phyloP scores from a whole-genome alignment of 352 stramenopile species.

The Phytophthora tubulina region DNA sequence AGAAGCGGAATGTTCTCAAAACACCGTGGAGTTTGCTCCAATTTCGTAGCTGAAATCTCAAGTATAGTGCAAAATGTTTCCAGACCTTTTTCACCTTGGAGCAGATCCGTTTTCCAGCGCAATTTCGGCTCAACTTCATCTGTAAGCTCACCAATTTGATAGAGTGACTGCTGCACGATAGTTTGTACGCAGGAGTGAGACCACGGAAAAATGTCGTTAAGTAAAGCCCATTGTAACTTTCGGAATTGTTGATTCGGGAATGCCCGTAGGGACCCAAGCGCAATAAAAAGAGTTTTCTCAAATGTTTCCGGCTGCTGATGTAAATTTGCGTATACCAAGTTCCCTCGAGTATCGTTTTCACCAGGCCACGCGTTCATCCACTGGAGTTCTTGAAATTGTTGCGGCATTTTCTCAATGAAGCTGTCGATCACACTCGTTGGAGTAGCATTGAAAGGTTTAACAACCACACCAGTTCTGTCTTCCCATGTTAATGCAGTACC shows the following conservation, averaged over 20 bases:
- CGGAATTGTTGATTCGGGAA: slow-evolving; percentile 62
- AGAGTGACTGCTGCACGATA: slow-evolving; percentile 57
- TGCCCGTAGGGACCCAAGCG: slow-evolving; percentile 50
- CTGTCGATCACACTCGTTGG: slow-evolving; percentile 26
- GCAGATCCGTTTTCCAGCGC: slow-evolving; percentile 58
- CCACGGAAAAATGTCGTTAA: slow-evolving; percentile 58
- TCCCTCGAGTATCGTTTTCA: slow-evolving; percentile 44
- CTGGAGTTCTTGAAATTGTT: slow-evolving; percentile 29
- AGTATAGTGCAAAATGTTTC: slow-evolving; percentile 38
- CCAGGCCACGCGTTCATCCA: slow-evolving; percentile 60
- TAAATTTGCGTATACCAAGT: slow-evolving; percentile 57
- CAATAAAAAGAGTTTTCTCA: slow-evolving; percentile 41
- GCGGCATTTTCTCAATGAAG: slow-evolving; percentile 52
- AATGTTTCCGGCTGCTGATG: slow-evolving; percentile 31
- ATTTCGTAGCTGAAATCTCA: slow-evolving; percentile 22
- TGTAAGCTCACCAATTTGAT: slow-evolving; percentile 54
- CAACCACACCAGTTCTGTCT: slow-evolving; percentile 11
- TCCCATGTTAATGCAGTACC: slow-evolving; percentile 45
- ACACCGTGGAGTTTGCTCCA: slow-evolving; percentile 42
- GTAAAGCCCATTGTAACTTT: slow-evolving; percentile 55
- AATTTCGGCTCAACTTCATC: slow-evolving; percentile 34
- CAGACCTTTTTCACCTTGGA: background rate
- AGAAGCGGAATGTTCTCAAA: slow-evolving; percentile 48
- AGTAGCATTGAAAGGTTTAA: slow-evolving; percentile 56
- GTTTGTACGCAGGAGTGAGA: slow-evolving; percentile 41